phyloP scores from a whole-genome alignment of 148 eudicot genomes.

The Bassia scoparia region DNA sequence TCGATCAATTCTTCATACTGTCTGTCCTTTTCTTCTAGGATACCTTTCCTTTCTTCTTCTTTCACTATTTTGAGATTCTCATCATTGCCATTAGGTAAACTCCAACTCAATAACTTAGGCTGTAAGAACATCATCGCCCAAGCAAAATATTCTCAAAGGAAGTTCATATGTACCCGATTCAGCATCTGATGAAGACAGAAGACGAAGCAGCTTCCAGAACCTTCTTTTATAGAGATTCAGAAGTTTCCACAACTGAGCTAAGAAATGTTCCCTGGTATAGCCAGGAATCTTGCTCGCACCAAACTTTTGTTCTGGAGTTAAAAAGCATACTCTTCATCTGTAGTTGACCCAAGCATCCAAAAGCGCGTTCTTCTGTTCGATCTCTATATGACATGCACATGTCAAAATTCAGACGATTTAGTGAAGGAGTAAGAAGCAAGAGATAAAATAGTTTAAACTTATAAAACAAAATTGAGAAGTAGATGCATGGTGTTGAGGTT shows the following conservation, averaged over 20 bases:
- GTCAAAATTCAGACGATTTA: no score
- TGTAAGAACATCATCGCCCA: conserved; percentile 25
- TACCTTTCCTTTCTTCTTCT: conserved; percentile 12
- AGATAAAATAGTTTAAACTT: no score
- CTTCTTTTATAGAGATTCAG: conserved; percentile 49
- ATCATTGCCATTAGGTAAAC: conserved; percentile 19
- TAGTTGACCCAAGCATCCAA: conserved; percentile 24
- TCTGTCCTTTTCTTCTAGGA: conserved; percentile 27
- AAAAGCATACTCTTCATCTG: conserved; percentile 37
- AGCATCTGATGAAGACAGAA: conserved; percentile 62
- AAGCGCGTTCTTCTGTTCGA: no score
- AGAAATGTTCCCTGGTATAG: conserved; percentile 31
- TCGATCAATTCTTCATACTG: conserved; percentile 32
- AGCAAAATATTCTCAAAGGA: conserved; percentile 29
- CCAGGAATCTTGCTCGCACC: conserved; percentile 25
- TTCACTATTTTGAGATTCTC: conserved; percentile 14
- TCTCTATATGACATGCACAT: no score
- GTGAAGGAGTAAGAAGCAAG: no score
- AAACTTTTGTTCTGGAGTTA: conserved; percentile 52
- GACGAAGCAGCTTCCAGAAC: conserved; percentile 46
- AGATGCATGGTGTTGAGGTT: no score
- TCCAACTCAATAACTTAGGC: conserved; percentile 19
- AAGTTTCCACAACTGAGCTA: conserved; percentile 47
- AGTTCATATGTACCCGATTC: conserved; percentile 53
- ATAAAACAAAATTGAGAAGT: no score